Evolutionary conservation across 495 filamentous ascomycete genomes (phyloP), one percentile per base, ranked within the genome.

Genomic region (Lasiosphaeriaceae sp.): DNA sequence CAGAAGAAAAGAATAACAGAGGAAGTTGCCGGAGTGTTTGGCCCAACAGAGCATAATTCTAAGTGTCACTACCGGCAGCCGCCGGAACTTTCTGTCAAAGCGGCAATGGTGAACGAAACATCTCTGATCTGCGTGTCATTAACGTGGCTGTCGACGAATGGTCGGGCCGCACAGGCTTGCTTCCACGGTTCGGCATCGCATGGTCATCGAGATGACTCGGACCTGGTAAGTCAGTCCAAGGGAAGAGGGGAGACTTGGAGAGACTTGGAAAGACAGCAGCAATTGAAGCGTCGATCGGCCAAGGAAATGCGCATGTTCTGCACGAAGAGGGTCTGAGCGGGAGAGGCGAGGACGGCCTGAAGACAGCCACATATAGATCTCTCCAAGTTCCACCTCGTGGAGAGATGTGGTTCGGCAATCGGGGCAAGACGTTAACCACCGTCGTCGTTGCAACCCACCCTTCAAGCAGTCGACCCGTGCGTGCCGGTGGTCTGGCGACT

Each of bases 291-390:
- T 19, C n/a, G 19, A 21, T 47, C 5, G 45, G 2, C 45, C 39
- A 21, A 12, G 26, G 3, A 31, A 39, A 19, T 20, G n/a, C 44
- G 17, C 11, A 41, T 34, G 43, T 51, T 51, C 55, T 52, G 39
- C 47, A 51, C 8, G 55, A n/a, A n/a, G n/a, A 45, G 11, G 47
- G 55, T 48, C 55, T 51, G 55, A 57, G 55, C 55, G 55, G 44
- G 26, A 20, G 8, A 17, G 29, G 17, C 23, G 12, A 16, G 39
- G 39, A 6, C 12, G n/a, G 14, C 12, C 39, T 17, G 14, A 16
- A 43, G 39, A 43, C 39, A 17, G 5, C 39, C 39, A 34, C 24
- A 37, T 19, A 12, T 22, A 19, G 20, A 14, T 47, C 45, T 19
- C n/a, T n/a, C n/a, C n/a, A n/a, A n/a, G n/a, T n/a, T 12, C 20